These are phyloP conservation scores for Aureobasidium namibiae DNA, from an alignment of 2,329 filamentous ascomycete genomes.

Conservation along the genomic window DNA sequence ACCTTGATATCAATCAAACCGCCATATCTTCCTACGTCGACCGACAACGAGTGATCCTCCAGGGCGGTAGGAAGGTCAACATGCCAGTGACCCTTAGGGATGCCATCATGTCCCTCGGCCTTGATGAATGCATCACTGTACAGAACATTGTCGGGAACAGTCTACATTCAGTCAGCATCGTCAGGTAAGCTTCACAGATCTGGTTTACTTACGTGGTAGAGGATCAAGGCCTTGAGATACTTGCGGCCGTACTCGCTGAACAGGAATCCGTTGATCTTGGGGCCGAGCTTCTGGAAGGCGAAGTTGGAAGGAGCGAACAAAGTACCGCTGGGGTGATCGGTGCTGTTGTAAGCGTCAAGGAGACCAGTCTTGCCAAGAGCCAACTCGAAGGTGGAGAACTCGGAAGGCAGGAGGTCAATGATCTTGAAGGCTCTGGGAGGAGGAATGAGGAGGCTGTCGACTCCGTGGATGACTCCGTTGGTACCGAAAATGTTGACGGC, in stretches of 20 bases:
- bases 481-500: constrained; percentile 62
- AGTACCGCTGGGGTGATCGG: constrained; percentile 56
- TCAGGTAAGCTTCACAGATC: not conserved
- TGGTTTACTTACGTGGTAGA: constrained; percentile 4
- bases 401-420: constrained; percentile 55
- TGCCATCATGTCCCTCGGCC: constrained; percentile 20
- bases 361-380: constrained; percentile 69
- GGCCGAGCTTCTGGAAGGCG: constrained; percentile 70
- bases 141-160: constrained; percentile 63
- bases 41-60: constrained; percentile 53
- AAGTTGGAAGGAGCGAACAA: constrained; percentile 73
- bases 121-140: constrained; percentile 76
- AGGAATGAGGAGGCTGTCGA: constrained; percentile 68
- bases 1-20: constrained; percentile 64
- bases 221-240: constrained; percentile 61
- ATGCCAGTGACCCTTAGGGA: constrained; percentile 48
- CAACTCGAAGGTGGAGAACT: constrained; percentile 72
- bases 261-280: constrained; percentile 69
- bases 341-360: constrained; percentile 48
- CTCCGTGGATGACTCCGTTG: constrained; percentile 74
- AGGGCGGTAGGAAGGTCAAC: constrained; percentile 68
- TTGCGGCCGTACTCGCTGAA: constrained; percentile 68
- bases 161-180: constrained; percentile 17
- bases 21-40: constrained; percentile 64
- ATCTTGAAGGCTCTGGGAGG: constrained; percentile 59